Evolutionary conservation across 73 alveolate species (phyloP).

Genomic region (Symbiodinium pilosum): DNA sequence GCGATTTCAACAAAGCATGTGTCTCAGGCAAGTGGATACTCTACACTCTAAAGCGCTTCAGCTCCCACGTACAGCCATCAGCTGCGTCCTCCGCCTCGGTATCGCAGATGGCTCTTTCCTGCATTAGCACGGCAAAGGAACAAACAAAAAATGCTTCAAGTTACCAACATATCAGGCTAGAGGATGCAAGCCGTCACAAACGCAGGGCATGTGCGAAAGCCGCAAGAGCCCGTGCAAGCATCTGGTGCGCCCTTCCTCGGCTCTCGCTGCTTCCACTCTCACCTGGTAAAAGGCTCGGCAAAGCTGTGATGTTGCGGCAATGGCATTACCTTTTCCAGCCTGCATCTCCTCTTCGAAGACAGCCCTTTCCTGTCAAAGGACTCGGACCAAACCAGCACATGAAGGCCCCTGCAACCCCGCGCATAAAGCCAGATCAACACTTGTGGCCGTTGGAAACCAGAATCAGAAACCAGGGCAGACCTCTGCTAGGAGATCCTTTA

Average conservation of each 20-base stretch:
- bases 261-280: not conserved
- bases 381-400: not conserved
- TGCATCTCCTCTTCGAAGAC: not conserved
- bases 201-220: too few relatives aligned
- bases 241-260: not conserved
- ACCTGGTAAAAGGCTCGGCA: not conserved
- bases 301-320: not conserved
- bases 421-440: too few relatives aligned
- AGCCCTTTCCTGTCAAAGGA: not conserved
- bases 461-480: not conserved
- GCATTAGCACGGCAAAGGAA: not conserved
- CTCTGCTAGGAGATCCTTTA: constrained; percentile 9
- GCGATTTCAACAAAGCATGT: too few relatives aligned
- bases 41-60: too few relatives aligned
- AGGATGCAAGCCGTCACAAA: too few relatives aligned
- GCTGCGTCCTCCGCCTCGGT: not conserved
- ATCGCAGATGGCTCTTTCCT: not conserved
- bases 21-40: too few relatives aligned
- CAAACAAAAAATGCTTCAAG: too few relatives aligned
- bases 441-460: not conserved
- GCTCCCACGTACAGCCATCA: too few relatives aligned
- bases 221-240: too few relatives aligned
- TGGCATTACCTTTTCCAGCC: not conserved
- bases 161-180: too few relatives aligned
- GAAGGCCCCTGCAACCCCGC: too few relatives aligned